Evolutionary conservation across 2,329 filamentous ascomycete genomes (phyloP), one percentile per base, ranked within the genome.

Genomic region (Chrysoporthe austroafricana): DNA sequence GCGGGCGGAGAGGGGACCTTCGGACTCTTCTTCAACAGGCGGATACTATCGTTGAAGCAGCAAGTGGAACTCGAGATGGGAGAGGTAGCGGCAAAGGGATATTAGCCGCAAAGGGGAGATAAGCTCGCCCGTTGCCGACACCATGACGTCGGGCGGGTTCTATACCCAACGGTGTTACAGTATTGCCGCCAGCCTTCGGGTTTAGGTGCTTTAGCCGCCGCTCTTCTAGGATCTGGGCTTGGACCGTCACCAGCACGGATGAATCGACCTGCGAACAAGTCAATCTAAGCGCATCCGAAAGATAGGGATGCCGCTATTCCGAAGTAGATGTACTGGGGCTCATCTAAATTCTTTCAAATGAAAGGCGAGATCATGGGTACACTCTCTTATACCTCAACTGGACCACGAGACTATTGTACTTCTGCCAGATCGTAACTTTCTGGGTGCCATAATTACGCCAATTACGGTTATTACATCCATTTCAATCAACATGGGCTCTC

Each of bases 401-500:
- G 4, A 16, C 16, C 54, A 36, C 54, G 54, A 57, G 6, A n/a
- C 39, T 18, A 39, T 36, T n/a, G 16, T 14, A 14, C 8, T 26
- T 54, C 54, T 57, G 2, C n/a, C 54, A 36, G 4, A 4, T n/a
- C 36, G 2, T 0, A 16, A 18, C 34, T 65, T 11, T 0, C 39
- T 34, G n/a, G 7, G 13, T 11, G 1, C 9, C 1, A 61, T 36
- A 32, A 4, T 36, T 8, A 18, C 14, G n/a, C 13, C 32, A 39
- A n/a, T 8, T 13, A 54, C 2, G 6, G 9, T 46, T 39, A 1
- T 21, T 2, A 34, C 11, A 0, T 18, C 18, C 44, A 1, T 42
- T 18, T 39, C 13, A 4, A 2, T 44, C 2, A 14, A 48, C 52
- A 67, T 67, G 62, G 66, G 66, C 3, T 64, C 66, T 11, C n/a